Evolutionary conservation across 2,329 filamentous ascomycete species (phyloP), one percentile per base, ranked within the genome.

Genomic region (Neospermospora avenae): DNA sequence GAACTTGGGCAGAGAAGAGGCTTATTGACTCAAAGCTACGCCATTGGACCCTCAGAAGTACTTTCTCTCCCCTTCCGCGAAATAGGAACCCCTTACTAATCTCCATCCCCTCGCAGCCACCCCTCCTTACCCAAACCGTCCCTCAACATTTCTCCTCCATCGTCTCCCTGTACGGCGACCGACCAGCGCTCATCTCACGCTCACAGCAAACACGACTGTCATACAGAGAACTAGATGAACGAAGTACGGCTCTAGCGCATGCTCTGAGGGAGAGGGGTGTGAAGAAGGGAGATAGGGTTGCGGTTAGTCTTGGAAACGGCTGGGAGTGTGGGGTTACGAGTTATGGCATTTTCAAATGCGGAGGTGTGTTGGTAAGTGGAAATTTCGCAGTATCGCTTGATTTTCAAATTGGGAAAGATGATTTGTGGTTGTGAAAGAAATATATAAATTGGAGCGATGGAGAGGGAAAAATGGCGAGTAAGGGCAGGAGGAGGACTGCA

Each of bases 341-440:
- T 5, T 98, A 98, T 75, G 93, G 93, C 0, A 74, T 95, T 57
- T 96, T 93, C 79, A 98, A 98, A 75, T 82, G 98, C 10, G 95
- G 95, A n/a, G 93, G 91, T 24, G 84, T 98, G 54, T 79, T 98
- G 63, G 93, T 85, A 76, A 18, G 55, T 52, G 31, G 5, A 6
- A 31, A 20, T 52, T 56, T 52, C 25, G 60, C 28, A 52, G 24
- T 7, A n/a, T 62, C 37, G 18, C 16, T 10, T 20, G 7, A 2
- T 42, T 22, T 48, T 49, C 3, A 10, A 24, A 28, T 18, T 28
- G 13, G 49, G 7, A 28, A 6, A 31, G 14, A 28, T 25, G 25
- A 4, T 13, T n/a, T 14, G 24, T 14, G 11, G n/a, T n/a, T n/a
- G n/a, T n/a, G n/a, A n/a, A n/a, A n/a, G n/a, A n/a, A n/a, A n/a